Conservation (phyloP, 2,329 filamentous ascomycete genomes). For the Dryadomyces sulphureus region DNA sequence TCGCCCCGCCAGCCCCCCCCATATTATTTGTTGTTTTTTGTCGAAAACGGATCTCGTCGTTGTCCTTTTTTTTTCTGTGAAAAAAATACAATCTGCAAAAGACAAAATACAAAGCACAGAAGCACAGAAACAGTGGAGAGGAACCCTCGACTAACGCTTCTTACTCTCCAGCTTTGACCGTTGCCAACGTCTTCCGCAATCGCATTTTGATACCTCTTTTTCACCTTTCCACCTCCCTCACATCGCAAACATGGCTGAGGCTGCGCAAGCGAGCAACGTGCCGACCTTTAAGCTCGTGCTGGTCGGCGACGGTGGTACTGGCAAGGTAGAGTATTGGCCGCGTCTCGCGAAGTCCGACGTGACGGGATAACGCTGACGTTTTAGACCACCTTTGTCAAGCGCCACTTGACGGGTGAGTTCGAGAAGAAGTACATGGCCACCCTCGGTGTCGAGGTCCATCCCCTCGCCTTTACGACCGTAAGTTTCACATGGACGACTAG, state of each 20-base stretch:
- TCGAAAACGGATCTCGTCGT: neutral
- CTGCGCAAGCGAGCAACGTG: constrained; percentile 22
- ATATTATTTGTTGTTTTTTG: neutral
- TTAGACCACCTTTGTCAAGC: constrained; percentile 99
- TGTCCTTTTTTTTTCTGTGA: too few species aligned
- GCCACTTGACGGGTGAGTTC: constrained; percentile 98
- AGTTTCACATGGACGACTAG: too few species aligned
- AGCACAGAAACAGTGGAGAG: neutral
- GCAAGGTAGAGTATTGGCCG: constrained; percentile 77
- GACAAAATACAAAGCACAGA: too few species aligned
- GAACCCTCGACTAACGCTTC: neutral
- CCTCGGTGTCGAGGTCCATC: constrained; percentile 98
- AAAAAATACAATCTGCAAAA: too few species aligned
- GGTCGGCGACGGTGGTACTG: constrained; percentile 97
- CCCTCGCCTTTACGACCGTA: constrained; percentile 95
- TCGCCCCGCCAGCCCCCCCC: neutral
- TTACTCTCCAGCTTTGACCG: neutral
- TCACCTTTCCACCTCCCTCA: neutral
- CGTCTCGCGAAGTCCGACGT: too few species aligned
- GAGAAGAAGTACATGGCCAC: constrained; percentile 99
- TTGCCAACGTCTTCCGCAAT: constrained; percentile 4
- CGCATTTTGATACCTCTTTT: neutral
- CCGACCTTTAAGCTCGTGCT: constrained; percentile 99
- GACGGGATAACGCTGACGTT: too few species aligned
- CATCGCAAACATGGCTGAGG: constrained; percentile 46